These are phyloP conservation scores for Emiliania huxleyi DNA, from an alignment of 78 protist species.

Conservation along the genomic window DNA sequence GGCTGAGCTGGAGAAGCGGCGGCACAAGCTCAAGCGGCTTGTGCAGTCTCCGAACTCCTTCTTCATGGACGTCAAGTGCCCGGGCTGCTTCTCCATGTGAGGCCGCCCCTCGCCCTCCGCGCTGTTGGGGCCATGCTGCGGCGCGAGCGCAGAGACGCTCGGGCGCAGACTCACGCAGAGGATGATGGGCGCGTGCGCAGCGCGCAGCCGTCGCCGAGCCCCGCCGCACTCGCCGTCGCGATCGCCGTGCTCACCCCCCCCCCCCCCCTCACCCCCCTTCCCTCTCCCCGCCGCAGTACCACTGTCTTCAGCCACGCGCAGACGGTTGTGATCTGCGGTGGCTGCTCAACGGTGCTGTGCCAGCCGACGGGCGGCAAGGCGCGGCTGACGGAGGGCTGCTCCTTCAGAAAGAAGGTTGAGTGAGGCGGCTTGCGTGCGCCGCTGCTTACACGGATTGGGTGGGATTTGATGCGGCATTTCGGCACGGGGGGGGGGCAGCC, in stretches of 20 bases:
- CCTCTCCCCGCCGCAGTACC: constrained; percentile 37
- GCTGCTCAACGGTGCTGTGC: constrained; percentile 92
- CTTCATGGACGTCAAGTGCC: constrained; percentile 99
- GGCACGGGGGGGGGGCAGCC: no score
- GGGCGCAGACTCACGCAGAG: no score
- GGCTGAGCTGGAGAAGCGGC: constrained; percentile 73
- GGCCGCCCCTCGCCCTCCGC: no score
- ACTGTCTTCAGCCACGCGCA: constrained; percentile 86
- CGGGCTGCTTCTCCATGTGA: constrained; percentile 73
- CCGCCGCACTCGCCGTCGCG: no score
- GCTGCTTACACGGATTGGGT: no score
- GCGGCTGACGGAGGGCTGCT: constrained; percentile 93
- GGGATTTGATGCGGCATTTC: no score
- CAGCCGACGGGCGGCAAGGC: constrained; percentile 98
- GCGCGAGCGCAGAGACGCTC: no score
- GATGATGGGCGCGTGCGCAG: no score
- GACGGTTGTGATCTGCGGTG: constrained; percentile 92
- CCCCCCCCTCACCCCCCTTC: neutral
- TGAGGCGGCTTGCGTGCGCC: constrained; percentile 36
- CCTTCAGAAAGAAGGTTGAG: constrained; percentile 87
- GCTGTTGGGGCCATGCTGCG: no score
- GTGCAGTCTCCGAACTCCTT: constrained; percentile 97
- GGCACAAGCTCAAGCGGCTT: constrained; percentile 97
- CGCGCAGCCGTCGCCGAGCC: no score
- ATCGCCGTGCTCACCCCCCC: no score